Base-by-base conservation (phyloP, 768 basidiomycete species). In the Podaxis sp. region DNA sequence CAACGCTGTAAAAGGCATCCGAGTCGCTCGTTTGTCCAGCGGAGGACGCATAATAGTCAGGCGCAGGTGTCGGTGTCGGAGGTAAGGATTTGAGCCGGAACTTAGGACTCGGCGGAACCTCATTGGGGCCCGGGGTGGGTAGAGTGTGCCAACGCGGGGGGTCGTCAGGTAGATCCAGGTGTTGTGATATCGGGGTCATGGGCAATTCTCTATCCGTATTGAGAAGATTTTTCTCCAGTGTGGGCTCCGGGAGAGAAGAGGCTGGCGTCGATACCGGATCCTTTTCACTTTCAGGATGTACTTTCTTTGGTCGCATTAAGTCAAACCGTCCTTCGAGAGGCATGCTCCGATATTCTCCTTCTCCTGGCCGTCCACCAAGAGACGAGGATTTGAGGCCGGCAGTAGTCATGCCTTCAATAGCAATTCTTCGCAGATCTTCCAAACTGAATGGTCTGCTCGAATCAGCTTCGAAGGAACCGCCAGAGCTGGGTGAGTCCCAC, bases 251-350 rank as follows among this genome's bases (percentile, higher is more conserved):
- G 64, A 58, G 55, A 42, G 58, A 71, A 58, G 70, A 68, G 51
- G 68, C 73, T 38, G 67, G 30, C 19, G 63, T 61, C 5, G 63
- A 63, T 13, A 61, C 49, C 52, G 33, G 48, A 48, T 63, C 46
- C 7, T 61, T 55, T 48, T 58, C 53, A 30, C 49, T 52, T 53
- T 66, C 63, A 24, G 48, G 56, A 59, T 66, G 58, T 59, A 68
- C 63, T 58, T 59, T 63, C 63, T 63, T 67, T 62, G 85, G 89
- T 60, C 88, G 85, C 81, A 97, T 90, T 68, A 98, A 79, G 71
- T 96, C 94, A 60, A 96, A 81, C 52, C 95, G 88, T 4, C 95
- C 95, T 63, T 93, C 90, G 22, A 97, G 79, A 15, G 96, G 96
- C 76, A 98, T 74, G 56, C 84, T 88, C 61, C 79, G 81, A 72